phyloP scores from a whole-genome alignment of 192 early-diverging fungal species.

The Coemansia sp. region DNA sequence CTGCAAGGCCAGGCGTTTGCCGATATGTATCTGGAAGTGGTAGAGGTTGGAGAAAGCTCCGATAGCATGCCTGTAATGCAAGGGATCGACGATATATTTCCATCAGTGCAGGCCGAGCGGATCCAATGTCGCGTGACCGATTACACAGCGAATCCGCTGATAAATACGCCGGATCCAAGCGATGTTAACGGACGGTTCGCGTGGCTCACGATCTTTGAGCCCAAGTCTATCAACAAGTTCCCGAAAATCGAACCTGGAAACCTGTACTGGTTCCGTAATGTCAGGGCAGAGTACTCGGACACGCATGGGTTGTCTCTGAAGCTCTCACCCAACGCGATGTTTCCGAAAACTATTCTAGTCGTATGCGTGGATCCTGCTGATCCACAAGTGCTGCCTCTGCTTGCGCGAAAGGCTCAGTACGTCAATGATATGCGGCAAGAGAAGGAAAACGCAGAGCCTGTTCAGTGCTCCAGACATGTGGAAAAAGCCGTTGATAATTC shows the following conservation, averaged over 20 bases:
- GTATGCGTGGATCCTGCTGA: constrained; percentile 7
- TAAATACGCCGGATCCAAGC: neutral
- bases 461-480: too few species aligned
- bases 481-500: too few species aligned
- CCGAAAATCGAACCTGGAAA: neutral
- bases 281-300: neutral
- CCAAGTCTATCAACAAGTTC: constrained; percentile 15
- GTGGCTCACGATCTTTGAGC: constrained; percentile 16
- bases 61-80: neutral
- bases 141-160: constrained; percentile 17
- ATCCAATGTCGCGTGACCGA: constrained; percentile 21
- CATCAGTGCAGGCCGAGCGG: neutral
- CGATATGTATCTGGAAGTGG: constrained; percentile 21
- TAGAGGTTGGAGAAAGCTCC: constrained; percentile 6
- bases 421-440: neutral
- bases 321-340: constrained; percentile 6
- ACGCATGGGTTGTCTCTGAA: neutral
- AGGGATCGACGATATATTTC: neutral
- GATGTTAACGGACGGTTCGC: neutral
- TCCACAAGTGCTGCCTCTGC: constrained; percentile 1
- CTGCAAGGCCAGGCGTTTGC: neutral
- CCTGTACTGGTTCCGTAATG: constrained; percentile 18
- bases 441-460: neutral
- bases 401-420: constrained; percentile 1
- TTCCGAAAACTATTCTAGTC: constrained; percentile 12